These are phyloP conservation scores for Hypocrella siamensis DNA, from an alignment of 2,329 filamentous ascomycete genomes.

Conservation along the genomic window DNA sequence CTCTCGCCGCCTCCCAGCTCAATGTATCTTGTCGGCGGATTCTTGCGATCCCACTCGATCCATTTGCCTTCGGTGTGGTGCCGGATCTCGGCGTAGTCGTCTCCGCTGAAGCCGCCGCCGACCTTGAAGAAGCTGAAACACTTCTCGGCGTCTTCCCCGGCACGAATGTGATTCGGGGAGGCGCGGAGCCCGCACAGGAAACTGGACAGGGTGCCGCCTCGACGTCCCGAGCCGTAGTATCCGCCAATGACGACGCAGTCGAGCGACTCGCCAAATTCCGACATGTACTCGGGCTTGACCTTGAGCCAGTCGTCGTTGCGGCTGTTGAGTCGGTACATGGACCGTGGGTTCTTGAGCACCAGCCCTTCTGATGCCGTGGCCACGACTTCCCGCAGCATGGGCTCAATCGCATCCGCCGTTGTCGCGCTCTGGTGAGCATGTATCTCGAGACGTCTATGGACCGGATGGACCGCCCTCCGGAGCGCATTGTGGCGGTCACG, in stretches of 20 bases:
- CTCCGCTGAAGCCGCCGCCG: constrained; percentile 75
- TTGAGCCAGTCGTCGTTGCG: constrained; percentile 97
- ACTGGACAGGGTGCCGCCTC: constrained; percentile 69
- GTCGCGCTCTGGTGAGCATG: constrained; percentile 56
- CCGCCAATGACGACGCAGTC: constrained; percentile 84
- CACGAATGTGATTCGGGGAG: constrained; percentile 48
- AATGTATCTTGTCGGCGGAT: constrained; percentile 63
- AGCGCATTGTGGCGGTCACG: constrained; percentile 66
- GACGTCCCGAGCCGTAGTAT: constrained; percentile 76
- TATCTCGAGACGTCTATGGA: constrained; percentile 67
- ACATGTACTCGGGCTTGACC: constrained; percentile 97
- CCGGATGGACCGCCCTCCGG: constrained; percentile 49
- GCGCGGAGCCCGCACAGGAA: constrained; percentile 81
- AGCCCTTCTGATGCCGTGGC: constrained; percentile 79
- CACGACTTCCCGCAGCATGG: constrained; percentile 64
- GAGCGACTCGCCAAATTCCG: constrained; percentile 82
- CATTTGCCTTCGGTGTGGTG: constrained; percentile 86
- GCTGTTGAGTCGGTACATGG: constrained; percentile 72
- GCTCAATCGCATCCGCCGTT: constrained; percentile 59
- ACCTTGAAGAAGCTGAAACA: constrained; percentile 96
- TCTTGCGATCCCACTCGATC: constrained; percentile 66
- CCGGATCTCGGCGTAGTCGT: constrained; percentile 71
- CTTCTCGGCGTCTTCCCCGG: constrained; percentile 49
- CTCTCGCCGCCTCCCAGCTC: constrained; percentile 65
- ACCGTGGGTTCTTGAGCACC: constrained; percentile 84